phyloP scores from a whole-genome alignment of 257 asterid species.

The Mitragyna speciosa region DNA sequence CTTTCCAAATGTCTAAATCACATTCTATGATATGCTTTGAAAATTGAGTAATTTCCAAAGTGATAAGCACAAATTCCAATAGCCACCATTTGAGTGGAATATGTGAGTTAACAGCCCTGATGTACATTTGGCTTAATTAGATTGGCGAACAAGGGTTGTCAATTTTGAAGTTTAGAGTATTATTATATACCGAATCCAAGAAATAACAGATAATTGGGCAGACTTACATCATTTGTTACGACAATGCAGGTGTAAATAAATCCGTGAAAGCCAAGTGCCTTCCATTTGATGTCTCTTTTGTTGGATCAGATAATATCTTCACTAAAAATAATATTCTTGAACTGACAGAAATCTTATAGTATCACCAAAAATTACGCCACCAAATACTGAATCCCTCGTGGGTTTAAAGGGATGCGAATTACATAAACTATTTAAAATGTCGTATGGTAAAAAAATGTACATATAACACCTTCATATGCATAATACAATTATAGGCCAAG shows the following conservation, averaged over 20 bases:
- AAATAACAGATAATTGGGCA: neutral
- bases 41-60: neutral
- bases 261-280: neutral
- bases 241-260: too few species aligned
- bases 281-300: neutral
- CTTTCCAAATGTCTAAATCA: conserved; percentile 22
- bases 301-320: neutral
- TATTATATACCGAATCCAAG: neutral
- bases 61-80: neutral
- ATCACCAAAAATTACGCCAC: neutral
- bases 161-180: neutral
- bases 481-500: neutral
- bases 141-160: neutral
- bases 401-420: neutral
- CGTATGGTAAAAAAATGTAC: neutral
- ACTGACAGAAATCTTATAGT: neutral
- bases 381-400: neutral
- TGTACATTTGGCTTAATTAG: neutral
- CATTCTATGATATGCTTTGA: neutral
- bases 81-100: neutral
- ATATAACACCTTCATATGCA: neutral
- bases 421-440: neutral
- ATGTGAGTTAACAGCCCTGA: neutral
- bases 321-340: neutral
- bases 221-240: neutral